Evolutionary conservation across 2,329 filamentous ascomycete genomes (phyloP).

Genomic region (Lecanicillium sp.): DNA sequence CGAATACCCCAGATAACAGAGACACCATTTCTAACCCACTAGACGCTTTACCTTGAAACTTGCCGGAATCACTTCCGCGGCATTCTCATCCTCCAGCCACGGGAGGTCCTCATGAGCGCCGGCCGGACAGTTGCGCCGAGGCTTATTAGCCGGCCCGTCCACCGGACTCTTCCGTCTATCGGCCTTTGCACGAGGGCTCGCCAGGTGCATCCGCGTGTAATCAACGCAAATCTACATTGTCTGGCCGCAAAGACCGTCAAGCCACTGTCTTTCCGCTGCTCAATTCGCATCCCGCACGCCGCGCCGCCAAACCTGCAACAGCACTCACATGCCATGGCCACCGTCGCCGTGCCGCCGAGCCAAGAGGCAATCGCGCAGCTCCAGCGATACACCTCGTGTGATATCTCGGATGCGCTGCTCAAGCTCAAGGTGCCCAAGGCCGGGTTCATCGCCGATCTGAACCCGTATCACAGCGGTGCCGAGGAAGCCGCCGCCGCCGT

Average conservation of each 20-base stretch:
- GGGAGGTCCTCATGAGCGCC: no score
- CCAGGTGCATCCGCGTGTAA: no score
- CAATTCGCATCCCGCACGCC: no score
- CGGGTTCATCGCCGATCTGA: slow-evolving; percentile 56
- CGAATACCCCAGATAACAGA: no score
- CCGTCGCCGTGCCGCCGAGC: background rate
- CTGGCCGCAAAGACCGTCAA: no score
- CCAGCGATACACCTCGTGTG: slow-evolving; percentile 36
- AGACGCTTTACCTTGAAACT: no score
- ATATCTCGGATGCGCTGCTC: slow-evolving; percentile 66
- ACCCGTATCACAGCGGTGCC: slow-evolving; percentile 21
- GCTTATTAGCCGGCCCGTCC: slow-evolving; percentile 20
- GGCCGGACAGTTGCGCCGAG: slow-evolving; percentile 8
- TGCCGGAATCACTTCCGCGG: no score
- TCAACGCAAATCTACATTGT: no score
- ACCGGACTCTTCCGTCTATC: slow-evolving; percentile 17
- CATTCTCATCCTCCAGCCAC: no score
- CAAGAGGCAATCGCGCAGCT: slow-evolving; percentile 18
- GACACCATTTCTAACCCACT: no score
- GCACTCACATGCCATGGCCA: slow-evolving; percentile 8
- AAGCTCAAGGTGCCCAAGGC: slow-evolving; percentile 60
- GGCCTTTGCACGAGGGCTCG: background rate
- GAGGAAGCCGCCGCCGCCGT: slow-evolving; percentile 15
- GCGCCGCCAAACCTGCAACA: no score
- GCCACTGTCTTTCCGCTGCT: no score